Base-by-base conservation (phyloP, 2,329 filamentous ascomycete species). In the Ophiostoma sp. region DNA sequence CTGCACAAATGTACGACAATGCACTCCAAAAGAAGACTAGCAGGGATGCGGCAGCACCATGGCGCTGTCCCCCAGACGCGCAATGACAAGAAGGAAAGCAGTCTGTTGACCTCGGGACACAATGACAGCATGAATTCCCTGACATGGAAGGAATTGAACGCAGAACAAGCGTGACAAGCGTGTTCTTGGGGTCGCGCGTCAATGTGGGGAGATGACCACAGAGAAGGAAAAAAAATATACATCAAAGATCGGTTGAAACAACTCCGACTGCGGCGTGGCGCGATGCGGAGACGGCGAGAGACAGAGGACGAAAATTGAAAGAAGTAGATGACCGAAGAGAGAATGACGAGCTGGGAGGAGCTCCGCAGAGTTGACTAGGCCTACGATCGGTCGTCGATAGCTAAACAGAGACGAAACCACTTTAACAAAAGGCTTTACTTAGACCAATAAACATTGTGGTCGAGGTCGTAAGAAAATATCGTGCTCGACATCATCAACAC, bases 221-320 rank as follows among this genome's bases (percentile, higher is more conserved):
- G 25, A 19, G 4, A 31, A 61, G 33, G 5, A 22, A 4, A 2
- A 3, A 22, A 63, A 63, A 39, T n/a, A 8, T 4, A 22, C 3
- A 22, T 1, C 2, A 11, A 28, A 15, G 15, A 3, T 22, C 2
- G 8, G 25, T 9, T 8, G 19, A 61, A 39, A 19, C 9, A 12
- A 36, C 59, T n/a, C 59, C 59, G 59, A 63, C 15, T 39, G 9
- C 59, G 59, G 59, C 59, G 59, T 63, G 59, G 33, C 59, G 59
- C 59, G 59, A 25, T 15, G 50, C n/a, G 33, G 33, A 36, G 33
- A 36, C 8, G 33, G 33, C 33, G 19, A 22, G 22, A 22, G 19
- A 55, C 19, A 6, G 22, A n/a, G 50, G 50, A 59, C 9, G 25
- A 59, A 25, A 22, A 22, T 22, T 5, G 19, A 42, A 42, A 2